Conservation (phyloP, 2,329 filamentous ascomycete genomes). For the Neonectria hederae region DNA sequence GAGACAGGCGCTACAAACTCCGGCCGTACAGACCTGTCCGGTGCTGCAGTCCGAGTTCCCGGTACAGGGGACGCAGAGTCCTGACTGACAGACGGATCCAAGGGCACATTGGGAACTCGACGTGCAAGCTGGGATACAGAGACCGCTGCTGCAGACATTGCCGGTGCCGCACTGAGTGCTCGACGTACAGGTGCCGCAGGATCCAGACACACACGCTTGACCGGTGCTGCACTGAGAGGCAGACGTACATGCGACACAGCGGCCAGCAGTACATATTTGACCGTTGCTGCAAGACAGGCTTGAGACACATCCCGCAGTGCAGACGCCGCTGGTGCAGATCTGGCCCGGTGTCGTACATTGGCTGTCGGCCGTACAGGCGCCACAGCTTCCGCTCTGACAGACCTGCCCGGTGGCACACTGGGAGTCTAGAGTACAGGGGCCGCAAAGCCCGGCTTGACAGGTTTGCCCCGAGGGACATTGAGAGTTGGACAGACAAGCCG, state of each 20-base stretch:
- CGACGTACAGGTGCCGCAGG: slow-evolving; percentile 10
- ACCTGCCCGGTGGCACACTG: slow-evolving; percentile 18
- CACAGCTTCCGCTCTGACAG: slow-evolving; percentile 16
- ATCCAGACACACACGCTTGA: slow-evolving; percentile 15
- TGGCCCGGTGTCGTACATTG: slow-evolving; percentile 15
- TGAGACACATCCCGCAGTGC: slow-evolving; percentile 11
- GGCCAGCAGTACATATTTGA: slow-evolving; percentile 13
- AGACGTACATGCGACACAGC: slow-evolving; percentile 14
- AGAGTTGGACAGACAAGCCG: slow-evolving; percentile 18
- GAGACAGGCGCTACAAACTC: slow-evolving; percentile 4
- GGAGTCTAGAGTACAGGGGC: slow-evolving; percentile 3
- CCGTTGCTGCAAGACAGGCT: slow-evolving; percentile 12
- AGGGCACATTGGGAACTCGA: slow-evolving; percentile 9
- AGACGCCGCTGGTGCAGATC: slow-evolving; percentile 13
- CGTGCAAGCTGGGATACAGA: slow-evolving; percentile 18
- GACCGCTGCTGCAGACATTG: slow-evolving; percentile 15
- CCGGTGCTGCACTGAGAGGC: slow-evolving; percentile 14
- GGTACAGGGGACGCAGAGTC: slow-evolving; percentile 17
- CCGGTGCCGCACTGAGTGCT: slow-evolving; percentile 15
- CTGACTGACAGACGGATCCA: slow-evolving; percentile 17
- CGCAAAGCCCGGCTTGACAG: slow-evolving; percentile 10
- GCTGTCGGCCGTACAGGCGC: slow-evolving; percentile 1
- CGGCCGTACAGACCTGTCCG: slow-evolving; percentile 10
- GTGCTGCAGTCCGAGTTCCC: slow-evolving; percentile 15
- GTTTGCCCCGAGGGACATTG: slow-evolving; percentile 11